A percentile compares a stretch with the other conserved stretches of the same genome.
Evolutionary conservation across 208 protist species (phyloP).

Genomic region (Phytomonas serpens): DNA sequence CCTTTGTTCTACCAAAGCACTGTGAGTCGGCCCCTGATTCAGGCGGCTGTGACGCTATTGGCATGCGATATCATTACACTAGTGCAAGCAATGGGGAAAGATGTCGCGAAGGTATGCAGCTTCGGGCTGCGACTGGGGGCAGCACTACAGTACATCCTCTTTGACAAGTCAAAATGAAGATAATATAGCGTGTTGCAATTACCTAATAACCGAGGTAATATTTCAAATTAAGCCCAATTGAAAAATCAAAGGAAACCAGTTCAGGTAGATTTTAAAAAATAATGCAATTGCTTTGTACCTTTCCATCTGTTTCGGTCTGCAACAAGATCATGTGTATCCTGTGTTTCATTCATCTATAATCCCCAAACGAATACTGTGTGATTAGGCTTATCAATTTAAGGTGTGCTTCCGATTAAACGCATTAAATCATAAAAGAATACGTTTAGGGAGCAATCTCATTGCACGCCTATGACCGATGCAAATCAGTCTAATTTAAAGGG

Average conservation of each 20-base stretch:
- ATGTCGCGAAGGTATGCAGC: slow-evolving; percentile 19
- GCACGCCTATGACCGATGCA: not conserved
- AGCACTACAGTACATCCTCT: slow-evolving; percentile 19
- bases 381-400: not conserved
- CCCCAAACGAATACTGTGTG: not conserved
- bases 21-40: slow-evolving; percentile 40
- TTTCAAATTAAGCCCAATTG: not conserved
- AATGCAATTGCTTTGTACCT: not conserved
- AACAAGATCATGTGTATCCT: not conserved
- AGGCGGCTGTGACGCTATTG: slow-evolving; percentile 36
- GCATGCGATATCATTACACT: slow-evolving; percentile 24
- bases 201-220: not conserved
- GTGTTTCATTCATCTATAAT: not conserved
- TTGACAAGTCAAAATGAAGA: slow-evolving; percentile 14
- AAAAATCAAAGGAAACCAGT: not conserved
- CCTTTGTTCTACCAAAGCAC: slow-evolving; percentile 25
- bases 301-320: not conserved
- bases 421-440: not conserved
- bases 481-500: not conserved
- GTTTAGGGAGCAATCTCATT: not conserved
- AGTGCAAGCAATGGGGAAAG: slow-evolving; percentile 34
- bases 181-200: not conserved
- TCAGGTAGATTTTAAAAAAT: not conserved
- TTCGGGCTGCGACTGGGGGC: slow-evolving; percentile 26
- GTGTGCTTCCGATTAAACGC: not conserved